Evolutionary conservation across 2,329 filamentous ascomycete genomes (phyloP), one percentile per base, ranked within the genome.

Genomic region (Ophiocordyceps camponoti-floridani): DNA sequence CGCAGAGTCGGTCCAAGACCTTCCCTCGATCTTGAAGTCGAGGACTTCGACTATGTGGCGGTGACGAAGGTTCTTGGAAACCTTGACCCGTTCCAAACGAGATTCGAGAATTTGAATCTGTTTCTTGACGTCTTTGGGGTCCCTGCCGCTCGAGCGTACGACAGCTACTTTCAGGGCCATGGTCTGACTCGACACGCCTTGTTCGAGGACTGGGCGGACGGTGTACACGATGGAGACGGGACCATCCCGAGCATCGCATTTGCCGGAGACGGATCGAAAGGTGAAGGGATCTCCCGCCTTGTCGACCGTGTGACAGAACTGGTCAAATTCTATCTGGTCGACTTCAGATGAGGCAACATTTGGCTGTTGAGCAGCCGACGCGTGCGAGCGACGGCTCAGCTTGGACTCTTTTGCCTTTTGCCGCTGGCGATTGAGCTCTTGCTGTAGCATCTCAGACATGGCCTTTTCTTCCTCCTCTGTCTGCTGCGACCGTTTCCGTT

Each of bases 41-140:
- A 94, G 68, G 35, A 96, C 69, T 43, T 83, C 77, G 40, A 91
- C 72, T 12, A 96, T 64, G 54, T 87, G 85, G 23, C 76, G 72
- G 57, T 95, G 86, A 4, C 76, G 74, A 37, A 91, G 65, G 51
- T 73, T 75, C 57, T 84, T 91, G 41, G 87, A 65, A 1, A 73
- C 67, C 58, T 84, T 91, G 44, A 93, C 65, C 10, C 75, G 69
- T 50, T 89, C 83, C 33, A 98, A 69, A 47, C 82, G 75, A 38
- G 74, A 73, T 59, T 95, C 88, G 23, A 94, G 72, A 8, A 72
- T 70, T 54, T 86, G 80, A 44, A 95, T 69, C 49, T 83, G 75
- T 57, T 82, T 81, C 55, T 87, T 87, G 56, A 86, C 77, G 16
- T 77, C 71, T 26, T 74, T 66, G 2, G 67, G 58, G 42, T 83